A percentile compares a stretch with the other conserved stretches of the same genome.
Conservation (phyloP, 352 stramenopile species). For the Phytophthora agathidicida region DNA sequence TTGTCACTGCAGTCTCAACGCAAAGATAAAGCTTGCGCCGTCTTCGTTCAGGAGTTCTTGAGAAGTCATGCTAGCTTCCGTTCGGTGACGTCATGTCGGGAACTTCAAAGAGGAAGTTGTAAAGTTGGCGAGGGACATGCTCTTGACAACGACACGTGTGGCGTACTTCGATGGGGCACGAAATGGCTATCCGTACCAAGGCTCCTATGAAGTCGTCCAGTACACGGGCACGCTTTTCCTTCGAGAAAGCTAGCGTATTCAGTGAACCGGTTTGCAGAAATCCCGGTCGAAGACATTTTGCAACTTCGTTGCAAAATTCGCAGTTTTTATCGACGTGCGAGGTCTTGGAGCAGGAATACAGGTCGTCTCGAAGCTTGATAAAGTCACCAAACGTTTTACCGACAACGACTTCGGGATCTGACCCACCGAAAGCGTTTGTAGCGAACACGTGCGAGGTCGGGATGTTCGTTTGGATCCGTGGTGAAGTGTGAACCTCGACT, state of each 20-base stretch:
- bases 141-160: conserved; percentile 19
- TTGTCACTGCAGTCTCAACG: no score
- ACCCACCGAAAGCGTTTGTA: no score
- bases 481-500: background rate
- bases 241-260: background rate
- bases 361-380: conserved; percentile 31
- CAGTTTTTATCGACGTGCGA: conserved; percentile 21
- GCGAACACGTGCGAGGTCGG: background rate
- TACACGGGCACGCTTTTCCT: conserved; percentile 9
- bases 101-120: no score
- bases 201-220: conserved; percentile 15
- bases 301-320: conserved; percentile 38
- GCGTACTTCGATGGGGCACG: background rate
- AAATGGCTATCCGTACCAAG: conserved; percentile 3
- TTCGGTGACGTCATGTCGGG: no score
- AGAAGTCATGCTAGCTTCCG: no score
- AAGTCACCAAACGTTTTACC: conserved; percentile 26
- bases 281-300: conserved; percentile 25
- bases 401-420: background rate
- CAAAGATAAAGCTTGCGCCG: no score
- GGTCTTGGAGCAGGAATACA: conserved; percentile 26
- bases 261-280: conserved; percentile 1
- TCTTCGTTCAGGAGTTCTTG: no score
- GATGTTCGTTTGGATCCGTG: background rate
- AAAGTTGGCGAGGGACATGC: conserved; percentile 2